Evolutionary conservation across 345 rosid genomes (phyloP).

Genomic region (Combretum micranthum): DNA sequence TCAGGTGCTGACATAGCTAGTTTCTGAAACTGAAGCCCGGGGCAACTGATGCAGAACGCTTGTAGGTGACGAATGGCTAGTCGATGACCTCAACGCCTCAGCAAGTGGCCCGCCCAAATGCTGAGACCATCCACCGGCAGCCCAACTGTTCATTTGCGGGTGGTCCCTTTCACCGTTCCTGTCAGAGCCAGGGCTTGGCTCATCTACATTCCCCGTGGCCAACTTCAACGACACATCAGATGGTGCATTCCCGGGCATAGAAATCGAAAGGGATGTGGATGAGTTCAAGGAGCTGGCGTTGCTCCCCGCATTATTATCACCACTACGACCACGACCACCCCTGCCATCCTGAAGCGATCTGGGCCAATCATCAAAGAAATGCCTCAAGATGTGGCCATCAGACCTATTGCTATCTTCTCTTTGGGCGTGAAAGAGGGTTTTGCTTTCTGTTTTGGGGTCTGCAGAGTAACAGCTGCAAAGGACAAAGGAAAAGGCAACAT

Average conservation of each 20-base stretch:
- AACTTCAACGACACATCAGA: slow-evolving; percentile 86
- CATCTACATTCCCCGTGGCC: slow-evolving; percentile 56
- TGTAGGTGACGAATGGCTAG: slow-evolving; percentile 56
- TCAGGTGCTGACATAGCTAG: slow-evolving; percentile 26
- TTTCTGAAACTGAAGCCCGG: slow-evolving; percentile 32
- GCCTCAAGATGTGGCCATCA: slow-evolving; percentile 65
- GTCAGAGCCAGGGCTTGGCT: slow-evolving; percentile 11
- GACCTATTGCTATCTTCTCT: slow-evolving; percentile 25
- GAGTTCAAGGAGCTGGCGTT: slow-evolving; percentile 28
- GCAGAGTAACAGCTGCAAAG: slow-evolving; percentile 34
- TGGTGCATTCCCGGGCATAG: slow-evolving; percentile 59
- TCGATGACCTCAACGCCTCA: slow-evolving; percentile 67
- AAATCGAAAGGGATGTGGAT: slow-evolving; percentile 58
- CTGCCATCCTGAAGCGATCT: slow-evolving; percentile 38
- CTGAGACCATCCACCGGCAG: slow-evolving; percentile 43
- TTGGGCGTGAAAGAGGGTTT: slow-evolving; percentile 26
- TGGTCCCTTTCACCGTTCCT: slow-evolving; percentile 29
- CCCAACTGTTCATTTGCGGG: slow-evolving; percentile 43
- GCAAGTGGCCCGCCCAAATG: slow-evolving; percentile 91
- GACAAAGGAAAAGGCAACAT: slow-evolving; percentile 7
- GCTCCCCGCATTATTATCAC: slow-evolving; percentile 20
- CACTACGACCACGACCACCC: no score
- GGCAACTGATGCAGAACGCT: slow-evolving; percentile 68
- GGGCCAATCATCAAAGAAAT: slow-evolving; percentile 91
- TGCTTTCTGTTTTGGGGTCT: slow-evolving; percentile 34